These are phyloP conservation scores for Novymonas esmeraldas DNA, from an alignment of 208 protist species.

Conservation along the genomic window DNA sequence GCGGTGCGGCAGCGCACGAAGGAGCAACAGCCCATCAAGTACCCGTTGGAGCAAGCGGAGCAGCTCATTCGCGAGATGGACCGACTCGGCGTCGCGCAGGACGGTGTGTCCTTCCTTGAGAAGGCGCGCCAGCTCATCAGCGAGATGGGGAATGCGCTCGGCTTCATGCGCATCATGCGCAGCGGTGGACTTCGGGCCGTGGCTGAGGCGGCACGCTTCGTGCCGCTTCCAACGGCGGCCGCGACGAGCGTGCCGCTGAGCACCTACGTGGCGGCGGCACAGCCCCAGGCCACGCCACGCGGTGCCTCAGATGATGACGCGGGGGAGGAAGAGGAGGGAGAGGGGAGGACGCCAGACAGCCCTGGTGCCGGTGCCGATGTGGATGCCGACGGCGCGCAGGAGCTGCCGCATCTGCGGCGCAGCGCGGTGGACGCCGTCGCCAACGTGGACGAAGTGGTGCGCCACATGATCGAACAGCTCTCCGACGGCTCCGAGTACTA, in stretches of 20 bases:
- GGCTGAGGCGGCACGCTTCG: conserved; percentile 90
- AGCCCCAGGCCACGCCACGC: not conserved
- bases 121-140: conserved; percentile 95
- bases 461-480: conserved; percentile 88
- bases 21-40: conserved; percentile 60
- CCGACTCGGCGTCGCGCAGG: conserved; percentile 82
- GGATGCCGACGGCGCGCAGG: conserved; percentile 12
- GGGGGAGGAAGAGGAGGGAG: conserved; percentile 4
- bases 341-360: conserved; percentile 7
- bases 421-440: conserved; percentile 47
- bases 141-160: conserved; percentile 98
- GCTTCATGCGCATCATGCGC: conserved; percentile 97
- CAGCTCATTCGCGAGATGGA: conserved; percentile 94
- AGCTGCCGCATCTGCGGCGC: conserved; percentile 28
- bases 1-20: conserved; percentile 70
- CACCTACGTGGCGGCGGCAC: not conserved
- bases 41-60: conserved; percentile 90
- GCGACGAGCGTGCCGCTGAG: conserved; percentile 6
- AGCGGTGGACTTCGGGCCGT: conserved; percentile 89
- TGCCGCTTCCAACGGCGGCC: conserved; percentile 65
- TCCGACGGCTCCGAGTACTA: conserved; percentile 96
- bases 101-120: conserved; percentile 91
- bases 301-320: not conserved
- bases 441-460: conserved; percentile 79
- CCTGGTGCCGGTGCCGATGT: not conserved